Evolutionary conservation across 192 early-diverging fungal species (phyloP).

Genomic region (Entomortierella lignicola): DNA sequence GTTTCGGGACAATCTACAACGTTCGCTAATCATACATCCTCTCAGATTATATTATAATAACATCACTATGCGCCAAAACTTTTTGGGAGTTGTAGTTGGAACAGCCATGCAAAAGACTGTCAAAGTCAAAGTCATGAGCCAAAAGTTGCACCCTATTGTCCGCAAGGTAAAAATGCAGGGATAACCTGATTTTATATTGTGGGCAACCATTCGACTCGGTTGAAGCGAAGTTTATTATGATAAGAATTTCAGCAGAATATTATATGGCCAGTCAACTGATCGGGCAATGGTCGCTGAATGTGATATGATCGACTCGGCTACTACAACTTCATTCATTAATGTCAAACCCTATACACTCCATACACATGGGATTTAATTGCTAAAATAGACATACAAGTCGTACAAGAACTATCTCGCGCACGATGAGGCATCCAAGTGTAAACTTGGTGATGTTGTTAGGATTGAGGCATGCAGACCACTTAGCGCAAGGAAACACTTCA

Average conservation of each 20-base stretch:
- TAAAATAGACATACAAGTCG: constrained; percentile 73
- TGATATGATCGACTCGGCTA: background rate
- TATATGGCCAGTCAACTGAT: too few species aligned
- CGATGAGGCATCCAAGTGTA: constrained; percentile 84
- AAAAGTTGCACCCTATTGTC: constrained; percentile 83
- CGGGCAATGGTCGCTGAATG: background rate
- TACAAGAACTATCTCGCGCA: constrained; percentile 93
- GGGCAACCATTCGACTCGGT: too few species aligned
- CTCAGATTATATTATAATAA: background rate
- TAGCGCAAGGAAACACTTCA: constrained; percentile 90
- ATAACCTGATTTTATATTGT: too few species aligned
- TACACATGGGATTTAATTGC: background rate
- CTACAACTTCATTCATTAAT: too few species aligned
- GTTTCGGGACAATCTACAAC: background rate
- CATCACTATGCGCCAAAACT: constrained; percentile 76
- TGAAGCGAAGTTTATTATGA: too few species aligned
- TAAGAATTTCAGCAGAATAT: too few species aligned
- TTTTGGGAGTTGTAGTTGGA: constrained; percentile 88
- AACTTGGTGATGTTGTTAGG: constrained; percentile 89
- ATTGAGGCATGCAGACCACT: constrained; percentile 91
- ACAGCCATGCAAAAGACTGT: constrained; percentile 91
- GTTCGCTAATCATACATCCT: background rate
- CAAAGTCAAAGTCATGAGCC: constrained; percentile 86
- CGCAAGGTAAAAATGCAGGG: constrained; percentile 74
- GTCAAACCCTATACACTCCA: background rate